Evolutionary conservation across 2,329 filamentous ascomycete genomes (phyloP), one percentile per base, ranked within the genome.

Genomic region (Colletotrichum salicis): DNA sequence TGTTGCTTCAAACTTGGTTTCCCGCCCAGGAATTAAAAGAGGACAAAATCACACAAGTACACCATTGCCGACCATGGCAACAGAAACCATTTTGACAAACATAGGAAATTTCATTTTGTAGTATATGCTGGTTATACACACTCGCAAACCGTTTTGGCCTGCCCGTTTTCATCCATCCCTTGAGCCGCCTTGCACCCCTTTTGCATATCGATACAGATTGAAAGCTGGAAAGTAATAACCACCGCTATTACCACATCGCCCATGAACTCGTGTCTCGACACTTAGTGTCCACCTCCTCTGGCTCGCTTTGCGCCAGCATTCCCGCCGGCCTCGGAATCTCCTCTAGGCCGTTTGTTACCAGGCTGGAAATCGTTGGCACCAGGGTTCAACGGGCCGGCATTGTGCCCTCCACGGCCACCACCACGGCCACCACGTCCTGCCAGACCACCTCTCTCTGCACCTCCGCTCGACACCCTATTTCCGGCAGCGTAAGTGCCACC

Each of bases 321-420:
- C 22, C 79, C 83, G 4, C 81, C 82, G 27, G 74, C 79, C 62
- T 85, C 84, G 0, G 81, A 82, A 66, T 91, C 89, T 60, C 89
- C 88, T 64, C 89, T 83, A 15, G 87, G 84, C 33, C 89, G 84
- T 80, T 91, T 90, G 74, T 84, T 87, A 4, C 88, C 88, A 10
- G 87, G 86, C 54, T 89, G 88, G 75, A 89, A 87, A 68, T 91
- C 90, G 60, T 85, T 82, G 11, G 86, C 88, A 13, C 80, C 81
- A 1, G 86, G 84, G 74, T 88, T 90, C 75, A 90, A 76, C 13
- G 45, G 3, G 12, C 71, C 81, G 6, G 78, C 77, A 5, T 77
- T 77, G 48, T 86, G 82, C 37, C 83, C 81, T 29, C 83, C 82
- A 52, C 83, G 41, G 41, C 19, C 75, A 31, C 86, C 85, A 56